phyloP scores from a whole-genome alignment of 2,329 filamentous ascomycete genomes.

The Arthrobotrys iridis region DNA sequence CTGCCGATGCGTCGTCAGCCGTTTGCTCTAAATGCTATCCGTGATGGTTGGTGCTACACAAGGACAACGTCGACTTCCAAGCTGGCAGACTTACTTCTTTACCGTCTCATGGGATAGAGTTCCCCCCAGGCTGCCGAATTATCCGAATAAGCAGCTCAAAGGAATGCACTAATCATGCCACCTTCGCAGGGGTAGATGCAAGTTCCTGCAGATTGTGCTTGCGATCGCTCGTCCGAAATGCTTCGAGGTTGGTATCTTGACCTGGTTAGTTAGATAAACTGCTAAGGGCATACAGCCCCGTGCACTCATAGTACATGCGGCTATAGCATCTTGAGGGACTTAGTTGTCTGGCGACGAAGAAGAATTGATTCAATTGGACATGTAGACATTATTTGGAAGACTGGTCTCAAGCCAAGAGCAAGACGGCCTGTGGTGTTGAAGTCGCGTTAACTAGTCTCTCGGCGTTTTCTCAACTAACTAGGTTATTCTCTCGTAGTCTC shows the following conservation, averaged over 20 bases:
- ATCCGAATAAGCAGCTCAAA: conserved; percentile 32
- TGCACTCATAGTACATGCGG: neutral
- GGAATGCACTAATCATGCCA: conserved; percentile 39
- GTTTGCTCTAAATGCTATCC: neutral
- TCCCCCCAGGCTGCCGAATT: conserved; percentile 27
- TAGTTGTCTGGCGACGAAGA: neutral
- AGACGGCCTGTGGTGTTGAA: neutral
- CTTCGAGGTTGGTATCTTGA: conserved; percentile 1
- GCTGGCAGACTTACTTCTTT: neutral
- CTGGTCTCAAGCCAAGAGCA: too few species aligned
- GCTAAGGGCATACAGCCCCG: neutral
- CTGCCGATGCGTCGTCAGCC: neutral
- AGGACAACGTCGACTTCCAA: neutral
- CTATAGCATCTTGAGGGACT: neutral
- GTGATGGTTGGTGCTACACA: conserved; percentile 4
- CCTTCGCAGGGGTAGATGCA: conserved; percentile 16
- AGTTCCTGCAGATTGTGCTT: conserved; percentile 32
- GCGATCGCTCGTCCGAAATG: conserved; percentile 2
- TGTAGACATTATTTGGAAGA: neutral
- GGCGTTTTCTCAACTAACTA: neutral
- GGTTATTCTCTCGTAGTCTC: too few species aligned
- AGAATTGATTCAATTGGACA: neutral
- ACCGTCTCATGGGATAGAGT: neutral
- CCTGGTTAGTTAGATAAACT: conserved; percentile 9
- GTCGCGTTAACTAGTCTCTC: neutral